phyloP scores from a whole-genome alignment of 1,284 basidiomycete species.

The Tranzscheliella williamsii region DNA sequence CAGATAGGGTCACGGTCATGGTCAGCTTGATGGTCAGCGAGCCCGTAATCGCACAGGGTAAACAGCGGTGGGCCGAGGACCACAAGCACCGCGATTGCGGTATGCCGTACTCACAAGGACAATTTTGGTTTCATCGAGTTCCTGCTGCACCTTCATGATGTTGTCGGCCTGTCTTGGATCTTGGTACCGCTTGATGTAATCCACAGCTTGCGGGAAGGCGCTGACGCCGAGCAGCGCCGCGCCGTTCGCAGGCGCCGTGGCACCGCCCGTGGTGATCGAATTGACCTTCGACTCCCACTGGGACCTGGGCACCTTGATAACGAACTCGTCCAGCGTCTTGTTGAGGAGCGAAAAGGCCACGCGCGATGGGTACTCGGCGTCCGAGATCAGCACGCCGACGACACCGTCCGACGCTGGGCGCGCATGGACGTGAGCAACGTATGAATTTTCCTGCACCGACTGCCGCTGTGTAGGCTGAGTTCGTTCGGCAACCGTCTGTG shows the following conservation, averaged over 20 bases:
- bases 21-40: too few relatives aligned
- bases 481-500: constrained; percentile 84
- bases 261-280: constrained; percentile 49
- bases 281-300: constrained; percentile 64
- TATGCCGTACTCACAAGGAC: constrained; percentile 64
- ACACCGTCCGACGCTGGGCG: constrained; percentile 59
- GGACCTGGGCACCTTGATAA: constrained; percentile 74
- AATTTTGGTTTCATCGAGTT: constrained; percentile 99
- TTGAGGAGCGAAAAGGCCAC: constrained; percentile 94
- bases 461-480: constrained; percentile 73
- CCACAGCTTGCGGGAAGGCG: constrained; percentile 68
- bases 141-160: constrained; percentile 97
- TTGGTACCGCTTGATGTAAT: constrained; percentile 90
- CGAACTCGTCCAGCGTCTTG: constrained; percentile 92
- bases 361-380: constrained; percentile 93
- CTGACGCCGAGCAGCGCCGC: constrained; percentile 48
- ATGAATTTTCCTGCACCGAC: constrained; percentile 91
- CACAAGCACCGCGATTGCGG: too few relatives aligned
- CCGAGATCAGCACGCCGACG: constrained; percentile 85
- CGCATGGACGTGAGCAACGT: constrained; percentile 86
- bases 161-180: constrained; percentile 97
- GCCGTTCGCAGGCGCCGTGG: constrained; percentile 50
- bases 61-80: too few relatives aligned
- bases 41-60: too few relatives aligned
- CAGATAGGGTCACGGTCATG: too few relatives aligned